Base-by-base conservation (phyloP, 2,329 filamentous ascomycete genomes). In the Beauveria scarabaeidicola region DNA sequence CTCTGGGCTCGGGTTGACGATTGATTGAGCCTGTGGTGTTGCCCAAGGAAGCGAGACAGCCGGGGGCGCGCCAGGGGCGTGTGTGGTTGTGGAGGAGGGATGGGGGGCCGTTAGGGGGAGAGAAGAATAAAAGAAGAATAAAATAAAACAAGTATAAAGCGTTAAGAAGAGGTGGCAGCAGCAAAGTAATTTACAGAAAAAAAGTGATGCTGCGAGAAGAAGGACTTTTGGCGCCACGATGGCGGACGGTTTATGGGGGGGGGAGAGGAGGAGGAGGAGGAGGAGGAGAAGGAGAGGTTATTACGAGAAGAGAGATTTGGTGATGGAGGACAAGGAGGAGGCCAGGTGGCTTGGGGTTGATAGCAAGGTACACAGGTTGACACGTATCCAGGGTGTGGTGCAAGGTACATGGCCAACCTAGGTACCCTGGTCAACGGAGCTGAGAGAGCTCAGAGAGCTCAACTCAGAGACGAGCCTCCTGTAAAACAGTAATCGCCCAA, bases 191-290 rank as follows among this genome's bases (percentile, higher is more conserved):
- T 57, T 57, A 57, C 54, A 57, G 32, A 27, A 27, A 56, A 56
- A 41, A 50, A 57, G 21, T 48, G 54, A 57, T 48, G 54, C 43
- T 57, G 54, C 44, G 15, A 48, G 54, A 47, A 40, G 15, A 56
- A 56, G 43, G 43, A 57, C 53, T 47, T 56, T 56, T 56, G 53
- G 27, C 53, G 53, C 53, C 53, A 57, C 21, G 44, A 57, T 57
- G 54, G 46, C 54, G 54, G 54, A 23, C 36, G 41, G 3, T 25
- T 36, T 38, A 23, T 41, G 8, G 19, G 50, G n/a, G 40, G 32
- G 38, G 52, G 51, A 21, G 21, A 17, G 19, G 50, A 25, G 17
- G 29, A 15, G 21, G 15, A 25, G 17, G 13, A 15, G 23, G 36
- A 27, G 51, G 29, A 52, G 48, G 47, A 50, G 19, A 21, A 19